phyloP scores from a whole-genome alignment of 495 filamentous ascomycete species.

The Aspergillus indologenus region DNA sequence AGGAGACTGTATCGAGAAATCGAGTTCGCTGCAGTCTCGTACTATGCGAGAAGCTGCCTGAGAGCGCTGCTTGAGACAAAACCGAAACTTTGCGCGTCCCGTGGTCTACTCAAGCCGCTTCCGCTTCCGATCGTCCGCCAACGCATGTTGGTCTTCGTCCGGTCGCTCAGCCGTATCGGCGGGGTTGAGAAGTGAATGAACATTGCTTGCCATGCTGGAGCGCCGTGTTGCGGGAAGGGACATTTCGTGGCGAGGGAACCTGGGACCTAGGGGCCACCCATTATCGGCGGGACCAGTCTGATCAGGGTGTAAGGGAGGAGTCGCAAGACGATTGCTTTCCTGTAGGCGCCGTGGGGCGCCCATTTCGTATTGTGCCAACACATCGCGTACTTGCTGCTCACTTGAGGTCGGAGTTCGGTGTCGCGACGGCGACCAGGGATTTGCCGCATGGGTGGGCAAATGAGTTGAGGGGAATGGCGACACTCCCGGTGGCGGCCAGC shows the following conservation, averaged over 20 bases:
- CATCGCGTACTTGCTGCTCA: slow-evolving; percentile 79
- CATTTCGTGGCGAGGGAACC: slow-evolving; percentile 41
- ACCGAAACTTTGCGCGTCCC: background rate
- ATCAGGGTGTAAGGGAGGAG: slow-evolving; percentile 59
- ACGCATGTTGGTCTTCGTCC: slow-evolving; percentile 62
- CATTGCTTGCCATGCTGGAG: slow-evolving; percentile 73
- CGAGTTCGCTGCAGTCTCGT: background rate
- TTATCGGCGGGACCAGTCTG: slow-evolving; percentile 52
- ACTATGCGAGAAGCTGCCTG: background rate
- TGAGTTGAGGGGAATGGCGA: slow-evolving; percentile 60
- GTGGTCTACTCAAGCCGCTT: slow-evolving; percentile 62
- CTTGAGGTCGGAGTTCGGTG: slow-evolving; percentile 61
- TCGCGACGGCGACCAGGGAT: slow-evolving; percentile 87
- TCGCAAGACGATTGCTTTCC: slow-evolving; percentile 65
- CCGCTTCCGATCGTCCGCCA: slow-evolving; percentile 70
- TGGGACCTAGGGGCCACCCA: slow-evolving; percentile 53
- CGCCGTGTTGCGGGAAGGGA: slow-evolving; percentile 64
- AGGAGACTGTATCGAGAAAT: background rate
- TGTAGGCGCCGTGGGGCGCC: slow-evolving; percentile 54
- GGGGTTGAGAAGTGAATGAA: slow-evolving; percentile 79
- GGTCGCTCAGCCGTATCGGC: slow-evolving; percentile 72
- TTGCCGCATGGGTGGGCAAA: slow-evolving; percentile 39
- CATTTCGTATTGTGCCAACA: slow-evolving; percentile 79
- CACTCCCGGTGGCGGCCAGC: slow-evolving; percentile 68
- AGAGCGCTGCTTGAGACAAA: background rate